A percentile compares a stretch with the other conserved stretches of the same genome.
Conservation (phyloP, 805 yeast species). For the Tetrapisispora arboricola region DNA sequence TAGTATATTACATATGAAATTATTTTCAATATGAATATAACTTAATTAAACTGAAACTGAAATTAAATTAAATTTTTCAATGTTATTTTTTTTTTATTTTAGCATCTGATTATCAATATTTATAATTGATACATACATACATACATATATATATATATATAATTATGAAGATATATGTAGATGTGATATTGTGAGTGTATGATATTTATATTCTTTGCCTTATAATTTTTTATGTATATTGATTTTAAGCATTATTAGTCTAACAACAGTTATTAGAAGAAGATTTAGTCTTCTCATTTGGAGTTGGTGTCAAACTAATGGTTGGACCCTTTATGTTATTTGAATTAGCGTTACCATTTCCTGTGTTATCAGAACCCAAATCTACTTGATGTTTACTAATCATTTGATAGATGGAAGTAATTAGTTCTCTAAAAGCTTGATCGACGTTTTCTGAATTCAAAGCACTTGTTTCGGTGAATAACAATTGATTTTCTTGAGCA, state of each 20-base stretch:
- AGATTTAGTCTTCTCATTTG: constrained; percentile 61
- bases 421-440: constrained; percentile 82
- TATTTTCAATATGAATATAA: too few relatives aligned
- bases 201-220: too few relatives aligned
- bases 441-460: constrained; percentile 92
- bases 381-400: constrained; percentile 88
- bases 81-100: too few relatives aligned
- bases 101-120: too few relatives aligned
- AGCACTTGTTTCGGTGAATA: constrained; percentile 95
- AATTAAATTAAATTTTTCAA: too few relatives aligned
- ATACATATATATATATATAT: too few relatives aligned
- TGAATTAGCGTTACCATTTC: constrained; percentile 38
- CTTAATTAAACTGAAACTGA: too few relatives aligned
- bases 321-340: constrained; percentile 59
- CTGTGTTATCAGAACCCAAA: constrained; percentile 44
- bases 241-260: constrained; percentile 3
- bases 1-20: too few relatives aligned
- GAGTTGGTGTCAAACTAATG: constrained; percentile 85
- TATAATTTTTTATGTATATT: too few relatives aligned
- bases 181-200: too few relatives aligned
- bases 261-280: constrained; percentile 56
- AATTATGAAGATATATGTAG: too few relatives aligned
- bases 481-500: constrained; percentile 82
- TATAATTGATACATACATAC: too few relatives aligned
- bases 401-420: constrained; percentile 90